Percentiles rank a stretch among this genome's conserved stretches.
Conservation (phyloP, 2,329 filamentous ascomycete genomes). For the Allantophomopsis cytisporea region DNA sequence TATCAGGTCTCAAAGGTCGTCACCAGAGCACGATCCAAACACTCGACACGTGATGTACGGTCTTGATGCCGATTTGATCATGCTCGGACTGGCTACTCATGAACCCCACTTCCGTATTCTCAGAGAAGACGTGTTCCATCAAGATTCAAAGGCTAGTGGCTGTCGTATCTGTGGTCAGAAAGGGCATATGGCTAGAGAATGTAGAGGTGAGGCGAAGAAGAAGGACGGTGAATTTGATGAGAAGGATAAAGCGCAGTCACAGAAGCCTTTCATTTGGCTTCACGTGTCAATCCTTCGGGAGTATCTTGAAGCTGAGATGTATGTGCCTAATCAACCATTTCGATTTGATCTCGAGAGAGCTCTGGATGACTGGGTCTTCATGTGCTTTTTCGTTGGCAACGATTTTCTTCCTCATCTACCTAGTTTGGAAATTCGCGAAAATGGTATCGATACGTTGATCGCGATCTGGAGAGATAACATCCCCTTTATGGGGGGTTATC, state of each 20-base stretch:
- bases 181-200: conserved; percentile 80
- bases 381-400: conserved; percentile 98
- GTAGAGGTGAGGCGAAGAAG: conserved; percentile 64
- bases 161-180: conserved; percentile 87
- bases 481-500: conserved; percentile 82
- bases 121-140: conserved; percentile 91
- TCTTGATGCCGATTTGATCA: conserved; percentile 94
- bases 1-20: conserved; percentile 81
- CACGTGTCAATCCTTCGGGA: conserved; percentile 86
- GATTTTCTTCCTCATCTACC: conserved; percentile 96
- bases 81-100: conserved; percentile 93
- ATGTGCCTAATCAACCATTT: conserved; percentile 72
- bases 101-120: conserved; percentile 94
- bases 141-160: conserved; percentile 68
- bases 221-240: conserved; percentile 72
- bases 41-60: conserved; percentile 97
- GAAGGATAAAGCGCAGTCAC: conserved; percentile 53
- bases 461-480: conserved; percentile 96
- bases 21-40: conserved; percentile 87
- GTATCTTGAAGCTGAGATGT: conserved; percentile 82
- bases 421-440: conserved; percentile 93
- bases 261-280: conserved; percentile 97
- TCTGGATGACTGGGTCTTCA: conserved; percentile 96
- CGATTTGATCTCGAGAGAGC: conserved; percentile 87
- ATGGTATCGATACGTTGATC: conserved; percentile 90